Evolutionary conservation across 1,139 yeast species (phyloP), one percentile per base, ranked within the genome.

Genomic region (Sugiyamaella grinbergsii): DNA sequence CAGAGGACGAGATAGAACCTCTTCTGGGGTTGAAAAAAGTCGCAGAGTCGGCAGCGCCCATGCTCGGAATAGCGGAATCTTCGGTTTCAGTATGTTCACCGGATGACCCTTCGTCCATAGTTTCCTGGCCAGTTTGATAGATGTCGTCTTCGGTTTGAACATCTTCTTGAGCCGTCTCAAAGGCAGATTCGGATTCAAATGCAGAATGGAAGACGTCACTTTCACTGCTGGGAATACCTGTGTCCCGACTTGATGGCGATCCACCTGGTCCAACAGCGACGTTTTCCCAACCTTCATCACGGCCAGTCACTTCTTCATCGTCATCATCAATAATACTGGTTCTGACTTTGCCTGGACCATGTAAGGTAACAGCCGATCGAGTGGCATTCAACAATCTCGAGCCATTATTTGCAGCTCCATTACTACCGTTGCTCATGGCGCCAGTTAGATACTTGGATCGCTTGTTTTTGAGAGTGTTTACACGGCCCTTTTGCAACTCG

Each of bases 11-110:
- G 19, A 39, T 39, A 32, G 33, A 48, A 29, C 37, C 51, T 47
- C 28, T 44, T 48, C 28, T 50, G 34, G 29, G 51, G 37, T 37
- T 52, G 50, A 45, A 46, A 22, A 38, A 34, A 8, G 50, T 48
- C 5, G 50, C 26, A 28, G 41, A 36, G 19, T 44, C 46, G 37
- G 42, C 38, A 16, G 41, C 41, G 2, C 39, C 43, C n/a, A n/a
- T n/a, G n/a, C n/a, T n/a, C 15, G 49, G 33, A 3, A 16, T 16
- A 7, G 33, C 33, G 16, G 33, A 45, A 23, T 47, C 57, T 28
- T 71, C 78, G 3, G 74, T 70, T 44, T 74, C 79, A 4, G 79
- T 64, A 32, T 51, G 37, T 40, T 62, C 65, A 15, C 61, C 66
- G 11, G 60, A 63, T 10, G 61, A 56, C 23, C 51, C 65, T 31